These are phyloP conservation scores for Aspergillus brasiliensis DNA, from an alignment of 2,329 filamentous ascomycete genomes.

Conservation along the genomic window DNA sequence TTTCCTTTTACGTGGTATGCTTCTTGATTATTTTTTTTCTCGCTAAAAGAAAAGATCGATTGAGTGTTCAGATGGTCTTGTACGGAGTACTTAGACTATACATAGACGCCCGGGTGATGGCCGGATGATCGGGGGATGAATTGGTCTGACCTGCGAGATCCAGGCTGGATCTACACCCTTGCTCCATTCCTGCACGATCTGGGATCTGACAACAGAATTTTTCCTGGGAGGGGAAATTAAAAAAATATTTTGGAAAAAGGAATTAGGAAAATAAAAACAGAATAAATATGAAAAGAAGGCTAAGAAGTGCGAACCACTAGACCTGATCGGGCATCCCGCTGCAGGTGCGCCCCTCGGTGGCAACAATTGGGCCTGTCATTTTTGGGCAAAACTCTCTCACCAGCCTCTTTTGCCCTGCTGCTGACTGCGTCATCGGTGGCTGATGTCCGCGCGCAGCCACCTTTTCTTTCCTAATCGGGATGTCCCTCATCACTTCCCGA, in stretches of 20 bases:
- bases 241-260: not conserved
- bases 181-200: slow-evolving; percentile 12
- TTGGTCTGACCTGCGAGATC: slow-evolving; percentile 10
- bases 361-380: slow-evolving; percentile 4
- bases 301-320: not conserved
- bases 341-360: slow-evolving; percentile 3
- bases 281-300: not conserved
- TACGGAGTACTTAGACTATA: too few relatives aligned
- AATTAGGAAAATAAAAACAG: not conserved
- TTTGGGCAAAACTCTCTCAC: not conserved
- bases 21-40: not conserved
- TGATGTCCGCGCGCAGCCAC: not conserved
- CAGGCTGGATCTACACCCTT: slow-evolving; percentile 11
- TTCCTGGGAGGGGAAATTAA: not conserved
- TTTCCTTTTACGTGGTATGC: not conserved
- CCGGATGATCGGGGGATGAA: not conserved
- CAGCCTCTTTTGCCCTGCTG: not conserved
- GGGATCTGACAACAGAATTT: slow-evolving; percentile 2
- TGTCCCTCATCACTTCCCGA: not conserved
- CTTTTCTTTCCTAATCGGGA: not conserved
- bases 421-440: slow-evolving; percentile 7
- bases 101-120: not conserved
- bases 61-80: not conserved
- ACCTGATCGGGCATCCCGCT: slow-evolving; percentile 1
- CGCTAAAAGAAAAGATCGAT: not conserved